Evolutionary conservation across 2,329 filamentous ascomycete species (phyloP), one percentile per base, ranked within the genome.

Genomic region (Aspergillus carbonarius): DNA sequence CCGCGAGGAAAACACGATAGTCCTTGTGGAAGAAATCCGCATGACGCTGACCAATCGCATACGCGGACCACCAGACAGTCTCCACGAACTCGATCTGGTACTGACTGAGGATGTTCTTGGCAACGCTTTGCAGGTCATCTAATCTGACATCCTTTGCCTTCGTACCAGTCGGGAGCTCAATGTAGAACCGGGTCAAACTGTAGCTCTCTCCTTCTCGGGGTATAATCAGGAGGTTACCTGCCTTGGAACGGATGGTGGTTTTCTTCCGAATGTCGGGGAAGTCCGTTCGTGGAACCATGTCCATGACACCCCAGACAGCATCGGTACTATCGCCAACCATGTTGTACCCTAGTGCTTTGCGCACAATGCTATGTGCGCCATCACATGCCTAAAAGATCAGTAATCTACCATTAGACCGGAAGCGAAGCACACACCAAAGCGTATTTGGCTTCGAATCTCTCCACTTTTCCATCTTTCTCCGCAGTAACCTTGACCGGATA

Each of bases 41-140:
- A 20, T 92, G 83, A 17, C 89, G 84, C 76, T 90, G 88, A 10
- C 87, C 86, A 58, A 90, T 87, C 64, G 86, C 82, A 70, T 90
- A 91, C 44, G 86, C 85, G 47, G 87, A 88, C 76, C 90, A 91
- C 87, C 88, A 91, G 3, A 73, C 68, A 2, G 84, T 86, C 55
- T 82, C 80, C 0, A 78, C 77, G 53, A 85, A 79, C 0, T 85
- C 81, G 61, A 87, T 76, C 0, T 66, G 60, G 57, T 85, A 87
- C 0, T 85, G 85, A 0, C 71, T 61, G 52, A 88, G 82, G 40
- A 88, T 83, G 0, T 72, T 73, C 35, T 76, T 73, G 0, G 85
- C 84, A 0, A 80, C 77, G 3, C 74, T 63, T 57, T 87, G 84
- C 1, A 88, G 72, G 40, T 83, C 78, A 23, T 78, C 78, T 0